Base-by-base conservation (phyloP, 202 grass and related monocot genomes). In the Alloteropsis angusta region DNA sequence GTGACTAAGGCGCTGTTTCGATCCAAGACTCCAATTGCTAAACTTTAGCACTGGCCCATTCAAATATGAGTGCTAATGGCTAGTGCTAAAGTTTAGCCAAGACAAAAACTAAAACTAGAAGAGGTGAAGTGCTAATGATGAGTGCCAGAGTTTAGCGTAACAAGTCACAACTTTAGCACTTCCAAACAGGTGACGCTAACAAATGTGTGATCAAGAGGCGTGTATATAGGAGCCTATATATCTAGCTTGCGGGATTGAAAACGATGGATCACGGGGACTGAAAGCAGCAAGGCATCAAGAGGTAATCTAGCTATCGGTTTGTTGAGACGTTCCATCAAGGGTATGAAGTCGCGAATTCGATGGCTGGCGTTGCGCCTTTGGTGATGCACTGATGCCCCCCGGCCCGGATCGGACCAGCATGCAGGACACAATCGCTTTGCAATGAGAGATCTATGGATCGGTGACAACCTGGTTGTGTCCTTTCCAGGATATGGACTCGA, bases 311-410 rank as follows among this genome's bases (percentile, higher is more conserved):
- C 28, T 67, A 64, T 74, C 38, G 41, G 67, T 80, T 79, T 39
- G 86, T 79, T 88, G 35, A 32, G 43, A 53, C 60, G 80, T 88
- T 75, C 64, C 86, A 68, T 88, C 80, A 53, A 28, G 49, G 60
- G 75, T 75, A 79, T 66, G 74, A 79, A 72, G 46, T 58, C 28
- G 57, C 37, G 78, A 76, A 71, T 64, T 72, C 35, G 16, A 60
- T 68, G 50, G 80, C 66, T 50, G 62, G 58, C 25, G 30, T 48
- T 65, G 73, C 57, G 35, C 79, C 65, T 72, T 72, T 77, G 14
- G 23, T 65, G 73, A 58, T 76, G 34, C 28, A 30, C 28, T 30
- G 28, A 44, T 44, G 42, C 45, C 26, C 26, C 45, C 55, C 7
- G 13, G 44, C 58, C 77, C 85, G 30, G 48, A 38, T 49, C n/a